phyloP scores from a whole-genome alignment of 305 asterid species.

The Solanum hybrid region DNA sequence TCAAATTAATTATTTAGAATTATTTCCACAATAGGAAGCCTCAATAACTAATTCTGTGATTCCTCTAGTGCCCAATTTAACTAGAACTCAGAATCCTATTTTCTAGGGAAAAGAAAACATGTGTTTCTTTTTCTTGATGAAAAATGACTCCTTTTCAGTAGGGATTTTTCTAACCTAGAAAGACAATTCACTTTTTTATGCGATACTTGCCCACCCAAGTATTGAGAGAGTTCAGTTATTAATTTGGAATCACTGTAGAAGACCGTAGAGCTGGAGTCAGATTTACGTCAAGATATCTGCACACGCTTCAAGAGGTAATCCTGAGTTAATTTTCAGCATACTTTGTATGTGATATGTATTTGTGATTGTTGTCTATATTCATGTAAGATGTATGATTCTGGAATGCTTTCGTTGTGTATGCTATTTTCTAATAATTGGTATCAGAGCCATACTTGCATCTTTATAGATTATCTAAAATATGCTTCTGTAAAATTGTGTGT shows the following conservation, averaged over 20 bases:
- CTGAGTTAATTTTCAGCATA: background rate
- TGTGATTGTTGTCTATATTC: background rate
- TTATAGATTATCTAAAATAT: background rate
- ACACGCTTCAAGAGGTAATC: background rate
- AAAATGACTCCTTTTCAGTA: background rate
- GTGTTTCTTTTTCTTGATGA: background rate
- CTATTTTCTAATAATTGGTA: background rate
- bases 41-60: background rate
- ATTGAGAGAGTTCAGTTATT: background rate
- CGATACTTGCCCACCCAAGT: background rate
- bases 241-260: background rate
- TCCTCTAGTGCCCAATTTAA: background rate
- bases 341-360: background rate
- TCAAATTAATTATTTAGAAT: background rate
- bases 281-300: background rate
- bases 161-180: background rate
- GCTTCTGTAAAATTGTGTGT: background rate
- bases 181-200: background rate
- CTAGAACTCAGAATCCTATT: background rate
- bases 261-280: background rate
- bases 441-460: background rate
- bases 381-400: background rate
- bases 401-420: background rate
- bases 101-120: background rate
- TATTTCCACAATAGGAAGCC: background rate